Evolutionary conservation across 2,329 filamentous ascomycete genomes (phyloP).

Genomic region (Gnomoniopsis sp.): DNA sequence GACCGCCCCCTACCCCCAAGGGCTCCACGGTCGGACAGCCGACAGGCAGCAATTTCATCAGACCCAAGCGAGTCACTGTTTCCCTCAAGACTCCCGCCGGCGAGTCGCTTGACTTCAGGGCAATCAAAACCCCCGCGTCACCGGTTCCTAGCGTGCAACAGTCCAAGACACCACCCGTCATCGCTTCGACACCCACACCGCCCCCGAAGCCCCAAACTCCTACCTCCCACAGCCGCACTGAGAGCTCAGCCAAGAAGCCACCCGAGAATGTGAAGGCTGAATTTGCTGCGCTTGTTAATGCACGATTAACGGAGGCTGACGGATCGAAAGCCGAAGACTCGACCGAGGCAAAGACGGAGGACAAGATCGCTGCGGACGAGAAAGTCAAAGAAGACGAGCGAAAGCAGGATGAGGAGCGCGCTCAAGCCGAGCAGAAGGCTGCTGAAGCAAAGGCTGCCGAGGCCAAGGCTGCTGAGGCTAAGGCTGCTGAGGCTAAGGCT

Average conservation of each 20-base stretch:
- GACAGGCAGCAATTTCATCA: constrained; percentile 49
- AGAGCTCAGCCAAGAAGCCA: constrained; percentile 70
- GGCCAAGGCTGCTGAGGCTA: constrained; percentile 18
- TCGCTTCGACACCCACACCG: constrained; percentile 74
- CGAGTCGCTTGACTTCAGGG: constrained; percentile 69
- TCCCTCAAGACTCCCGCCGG: constrained; percentile 81
- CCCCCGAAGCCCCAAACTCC: constrained; percentile 72
- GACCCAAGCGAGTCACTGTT: constrained; percentile 64
- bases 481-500: constrained; percentile 23
- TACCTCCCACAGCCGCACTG: constrained; percentile 62
- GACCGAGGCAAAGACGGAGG: constrained; percentile 24
- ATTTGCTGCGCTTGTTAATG: constrained; percentile 69
- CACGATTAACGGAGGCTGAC: constrained; percentile 52
- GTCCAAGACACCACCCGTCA: constrained; percentile 64
- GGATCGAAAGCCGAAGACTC: constrained; percentile 33
- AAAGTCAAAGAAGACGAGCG: constrained; percentile 22
- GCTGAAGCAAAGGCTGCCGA: constrained; percentile 25
- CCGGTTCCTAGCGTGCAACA: constrained; percentile 52
- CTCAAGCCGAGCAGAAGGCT: constrained; percentile 23
- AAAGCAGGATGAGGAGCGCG: constrained; percentile 25
- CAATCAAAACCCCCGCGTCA: constrained; percentile 54
- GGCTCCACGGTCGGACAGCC: constrained; percentile 38
- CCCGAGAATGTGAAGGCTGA: constrained; percentile 83
- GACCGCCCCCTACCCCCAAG: constrained; percentile 58
- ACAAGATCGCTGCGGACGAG: constrained; percentile 21